These are phyloP conservation scores for Yarrowia porcina DNA, from an alignment of 805 yeast genomes.

Conservation along the genomic window DNA sequence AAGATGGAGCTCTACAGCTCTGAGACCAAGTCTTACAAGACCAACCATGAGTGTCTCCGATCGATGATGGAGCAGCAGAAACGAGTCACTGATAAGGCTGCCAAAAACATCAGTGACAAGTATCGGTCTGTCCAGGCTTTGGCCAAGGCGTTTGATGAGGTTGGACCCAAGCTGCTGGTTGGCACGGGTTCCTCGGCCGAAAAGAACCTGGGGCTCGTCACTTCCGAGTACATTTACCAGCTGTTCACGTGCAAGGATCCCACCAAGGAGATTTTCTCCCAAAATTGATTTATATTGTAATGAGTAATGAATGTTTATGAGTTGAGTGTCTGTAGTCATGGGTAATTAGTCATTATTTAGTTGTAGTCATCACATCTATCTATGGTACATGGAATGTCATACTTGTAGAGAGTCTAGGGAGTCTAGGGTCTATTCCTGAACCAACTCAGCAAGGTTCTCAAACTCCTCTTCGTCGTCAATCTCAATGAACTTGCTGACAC, in stretches of 20 bases:
- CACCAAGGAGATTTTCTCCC: slow-evolving; percentile 9
- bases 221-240: slow-evolving; percentile 8
- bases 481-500: slow-evolving; percentile 63
- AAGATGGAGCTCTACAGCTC: slow-evolving; percentile 1
- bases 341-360: background rate
- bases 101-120: slow-evolving; percentile 7
- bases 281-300: background rate
- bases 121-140: background rate
- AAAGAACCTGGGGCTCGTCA: background rate
- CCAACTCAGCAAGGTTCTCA: slow-evolving; percentile 49
- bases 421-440: slow-evolving; percentile 15
- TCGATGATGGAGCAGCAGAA: slow-evolving; percentile 18
- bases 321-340: background rate
- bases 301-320: background rate
- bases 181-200: background rate
- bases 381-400: slow-evolving; percentile 9
- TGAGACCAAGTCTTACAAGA: slow-evolving; percentile 5
- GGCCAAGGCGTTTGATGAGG: background rate
- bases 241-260: slow-evolving; percentile 9
- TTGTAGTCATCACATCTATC: slow-evolving; percentile 13
- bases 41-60: background rate
- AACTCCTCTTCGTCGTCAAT: slow-evolving; percentile 68
- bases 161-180: slow-evolving; percentile 4
- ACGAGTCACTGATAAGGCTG: background rate
- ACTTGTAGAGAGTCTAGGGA: too few relatives aligned